Base-by-base conservation (phyloP, 2,329 filamentous ascomycete species). In the Bipolaris cookei region DNA sequence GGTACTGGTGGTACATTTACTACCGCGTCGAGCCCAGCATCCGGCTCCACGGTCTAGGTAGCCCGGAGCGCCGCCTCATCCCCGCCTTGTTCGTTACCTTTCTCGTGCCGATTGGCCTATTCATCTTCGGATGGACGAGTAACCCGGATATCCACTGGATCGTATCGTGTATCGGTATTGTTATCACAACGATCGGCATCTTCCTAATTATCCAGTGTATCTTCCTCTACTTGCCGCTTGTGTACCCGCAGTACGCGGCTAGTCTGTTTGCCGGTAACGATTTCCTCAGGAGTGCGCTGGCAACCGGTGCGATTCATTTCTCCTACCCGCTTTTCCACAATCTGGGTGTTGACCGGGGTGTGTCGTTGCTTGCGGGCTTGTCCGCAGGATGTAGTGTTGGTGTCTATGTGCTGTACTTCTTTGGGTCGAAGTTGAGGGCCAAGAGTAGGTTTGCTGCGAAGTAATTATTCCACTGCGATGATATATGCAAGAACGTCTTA, bases 1-100 rank as follows among this genome's bases (percentile, higher is more conserved):
- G 76, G 79, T 90, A 23, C 88, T 92, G 0, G 70, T 88, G 0
- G 84, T 96, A 76, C 93, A 96, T 84, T 87, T 84, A 63, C 86
- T 93, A 78, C 93, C 92, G 79, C 74, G 93, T 65, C 81, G 78
- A 57, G 74, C 90, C 57, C 81, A 81, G 11, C 59, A 79, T 41
- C 83, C 86, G 74, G 79, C 87, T 76, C 80, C 84, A 73, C 87
- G 90, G 68, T 81, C 84, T 63, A 88, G 91, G 13, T 86, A 90
- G 1, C 84, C 92, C 16, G 86, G 95, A 79, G 78, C 84, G 42
- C 28, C 86, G 91, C n/a, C 82, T 96, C 4, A 88, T 94, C 50
- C 91, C 91, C 51, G 95, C 95, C 11, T 72, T 79, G 45, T 66
- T 71, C 25, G 77, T 76, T 1, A 80, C 79, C 14, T 80, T 78